Percentiles rank a stretch among this genome's conserved stretches.
Evolutionary conservation across 176 grass and related monocot species (phyloP).

Genomic region (Triticum dicoccoides): DNA sequence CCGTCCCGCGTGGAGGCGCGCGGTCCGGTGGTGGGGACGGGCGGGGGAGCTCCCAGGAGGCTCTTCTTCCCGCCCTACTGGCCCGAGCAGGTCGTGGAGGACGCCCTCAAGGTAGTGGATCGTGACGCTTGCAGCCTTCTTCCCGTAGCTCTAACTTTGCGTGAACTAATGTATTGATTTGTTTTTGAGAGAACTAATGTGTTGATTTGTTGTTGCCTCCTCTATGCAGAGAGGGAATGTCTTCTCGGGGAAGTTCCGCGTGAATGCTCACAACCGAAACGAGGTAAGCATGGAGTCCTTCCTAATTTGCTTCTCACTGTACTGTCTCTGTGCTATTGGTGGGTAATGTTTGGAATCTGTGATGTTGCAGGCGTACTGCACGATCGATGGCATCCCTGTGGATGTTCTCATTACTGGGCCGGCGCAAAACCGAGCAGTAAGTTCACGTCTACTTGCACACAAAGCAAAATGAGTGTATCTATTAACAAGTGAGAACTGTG

Average conservation of each 20-base stretch:
- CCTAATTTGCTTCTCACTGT: neutral
- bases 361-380: slow-evolving; percentile 88
- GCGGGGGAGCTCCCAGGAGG: neutral
- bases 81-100: slow-evolving; percentile 57
- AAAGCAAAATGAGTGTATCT: neutral
- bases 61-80: slow-evolving; percentile 69
- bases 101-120: slow-evolving; percentile 68
- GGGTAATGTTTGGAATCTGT: slow-evolving; percentile 20
- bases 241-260: slow-evolving; percentile 71
- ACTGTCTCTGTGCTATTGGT: neutral
- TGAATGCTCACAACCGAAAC: slow-evolving; percentile 79
- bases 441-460: neutral
- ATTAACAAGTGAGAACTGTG: neutral
- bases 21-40: neutral
- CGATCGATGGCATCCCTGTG: slow-evolving; percentile 63
- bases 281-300: slow-evolving; percentile 42
- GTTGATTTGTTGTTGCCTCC: neutral
- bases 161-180: neutral
- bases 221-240: slow-evolving; percentile 59
- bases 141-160: neutral
- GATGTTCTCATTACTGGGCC: slow-evolving; percentile 83
- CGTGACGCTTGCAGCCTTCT: neutral
- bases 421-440: slow-evolving; percentile 93
- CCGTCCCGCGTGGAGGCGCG: slow-evolving; percentile 1
- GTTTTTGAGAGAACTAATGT: neutral